These are phyloP conservation scores for Ilex paraguariensis DNA, from an alignment of 305 asterid genomes.

Conservation along the genomic window DNA sequence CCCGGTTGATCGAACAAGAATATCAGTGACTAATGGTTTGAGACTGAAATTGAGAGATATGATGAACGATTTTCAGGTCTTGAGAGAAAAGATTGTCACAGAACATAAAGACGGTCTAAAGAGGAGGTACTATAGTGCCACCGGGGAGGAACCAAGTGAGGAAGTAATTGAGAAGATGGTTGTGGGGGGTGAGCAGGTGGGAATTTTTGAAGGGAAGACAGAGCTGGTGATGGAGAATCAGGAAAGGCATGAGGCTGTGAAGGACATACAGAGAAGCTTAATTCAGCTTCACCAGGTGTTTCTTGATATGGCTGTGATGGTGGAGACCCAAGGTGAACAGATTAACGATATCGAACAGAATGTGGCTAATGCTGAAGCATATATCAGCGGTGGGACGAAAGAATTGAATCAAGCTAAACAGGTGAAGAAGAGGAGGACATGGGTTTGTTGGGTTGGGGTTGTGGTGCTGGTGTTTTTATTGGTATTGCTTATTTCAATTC, in stretches of 20 bases:
- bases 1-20: conserved; percentile 58
- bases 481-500: no score
- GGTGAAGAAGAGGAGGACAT: no score
- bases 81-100: conserved; percentile 45
- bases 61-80: conserved; percentile 63
- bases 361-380: no score
- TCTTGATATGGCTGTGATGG: no score
- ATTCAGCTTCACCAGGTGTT: no score
- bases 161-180: conserved; percentile 49
- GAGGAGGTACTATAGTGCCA: conserved; percentile 34
- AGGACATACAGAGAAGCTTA: no score
- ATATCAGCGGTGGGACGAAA: no score
- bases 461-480: no score
- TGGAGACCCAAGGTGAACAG: no score
- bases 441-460: no score
- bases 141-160: conserved; percentile 52
- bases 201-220: conserved; percentile 31
- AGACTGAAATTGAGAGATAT: conserved; percentile 51
- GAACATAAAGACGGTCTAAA: conserved; percentile 60
- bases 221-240: conserved; percentile 41
- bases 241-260: conserved; percentile 19
- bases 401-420: no score
- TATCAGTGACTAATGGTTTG: conserved; percentile 60
- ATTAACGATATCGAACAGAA: no score
- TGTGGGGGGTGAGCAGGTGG: conserved; percentile 20